Evolutionary conservation across 2,329 filamentous ascomycete species (phyloP).

Genomic region (Colletotrichum sojae): DNA sequence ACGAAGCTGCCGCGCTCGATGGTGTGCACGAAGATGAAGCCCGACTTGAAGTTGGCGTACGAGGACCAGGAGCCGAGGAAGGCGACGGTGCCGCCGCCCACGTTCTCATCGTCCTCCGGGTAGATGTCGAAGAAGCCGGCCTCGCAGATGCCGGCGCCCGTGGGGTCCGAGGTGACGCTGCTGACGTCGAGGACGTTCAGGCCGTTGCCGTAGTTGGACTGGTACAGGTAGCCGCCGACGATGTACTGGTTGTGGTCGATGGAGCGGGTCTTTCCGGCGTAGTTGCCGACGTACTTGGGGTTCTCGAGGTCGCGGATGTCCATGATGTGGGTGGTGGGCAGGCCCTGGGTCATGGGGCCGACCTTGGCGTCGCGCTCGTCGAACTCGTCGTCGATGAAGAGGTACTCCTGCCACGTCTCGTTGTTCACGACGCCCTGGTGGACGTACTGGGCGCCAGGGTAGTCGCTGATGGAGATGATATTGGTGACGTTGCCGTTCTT

Average conservation of each 20-base stretch:
- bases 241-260: conserved; percentile 59
- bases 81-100: conserved; percentile 42
- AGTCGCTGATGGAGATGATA: conserved; percentile 66
- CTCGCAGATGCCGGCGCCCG: conserved; percentile 57
- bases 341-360: conserved; percentile 56
- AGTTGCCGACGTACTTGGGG: conserved; percentile 57
- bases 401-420: conserved; percentile 55
- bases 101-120: conserved; percentile 50
- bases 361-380: conserved; percentile 60
- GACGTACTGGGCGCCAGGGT: conserved; percentile 65
- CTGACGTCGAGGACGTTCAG: conserved; percentile 53
- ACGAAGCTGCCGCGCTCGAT: conserved; percentile 44
- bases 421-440: conserved; percentile 69
- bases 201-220: conserved; percentile 62
- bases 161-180: conserved; percentile 50
- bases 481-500: conserved; percentile 56
- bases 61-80: conserved; percentile 43
- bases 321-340: conserved; percentile 63
- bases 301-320: conserved; percentile 58
- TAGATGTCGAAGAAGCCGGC: conserved; percentile 62
- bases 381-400: conserved; percentile 65
- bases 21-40: conserved; percentile 44
- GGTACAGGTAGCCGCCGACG: conserved; percentile 56
- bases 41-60: conserved; percentile 44
- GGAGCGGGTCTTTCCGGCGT: conserved; percentile 53